A percentile compares a stretch with the other conserved stretches of the same genome.
phyloP scores from a whole-genome alignment of 2,329 filamentous ascomycete species.

The Pseudodiploospora longispora region DNA sequence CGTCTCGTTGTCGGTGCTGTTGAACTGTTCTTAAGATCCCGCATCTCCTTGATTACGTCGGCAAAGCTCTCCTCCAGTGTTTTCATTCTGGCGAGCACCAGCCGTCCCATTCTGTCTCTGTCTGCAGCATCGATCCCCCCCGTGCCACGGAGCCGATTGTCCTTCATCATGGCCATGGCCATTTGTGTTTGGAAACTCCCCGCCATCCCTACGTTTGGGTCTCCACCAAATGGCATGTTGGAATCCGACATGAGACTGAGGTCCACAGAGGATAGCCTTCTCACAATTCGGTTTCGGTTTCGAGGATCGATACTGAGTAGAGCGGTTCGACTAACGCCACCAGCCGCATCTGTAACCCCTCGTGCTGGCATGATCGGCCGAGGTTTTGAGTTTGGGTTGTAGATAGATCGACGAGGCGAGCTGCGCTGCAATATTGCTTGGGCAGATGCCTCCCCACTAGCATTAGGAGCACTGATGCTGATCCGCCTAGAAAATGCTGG shows the following conservation, averaged over 20 bases:
- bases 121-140: slow-evolving; percentile 30
- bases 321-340: slow-evolving; percentile 32
- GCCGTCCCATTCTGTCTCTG: slow-evolving; percentile 65
- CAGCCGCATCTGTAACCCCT: slow-evolving; percentile 23
- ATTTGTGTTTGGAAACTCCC: slow-evolving; percentile 78
- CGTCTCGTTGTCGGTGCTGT: slow-evolving; percentile 40
- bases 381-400: slow-evolving; percentile 40
- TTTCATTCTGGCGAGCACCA: slow-evolving; percentile 86
- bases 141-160: slow-evolving; percentile 41
- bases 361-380: slow-evolving; percentile 43
- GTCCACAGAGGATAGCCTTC: slow-evolving; percentile 56
- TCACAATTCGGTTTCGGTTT: slow-evolving; percentile 27
- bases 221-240: slow-evolving; percentile 41
- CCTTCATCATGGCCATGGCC: slow-evolving; percentile 59
- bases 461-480: slow-evolving; percentile 13
- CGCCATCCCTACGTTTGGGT: slow-evolving; percentile 55
- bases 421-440: slow-evolving; percentile 25
- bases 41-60: slow-evolving; percentile 76
- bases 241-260: slow-evolving; percentile 68
- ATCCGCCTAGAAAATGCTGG: slow-evolving; percentile 21
- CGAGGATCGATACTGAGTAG: slow-evolving; percentile 44
- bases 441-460: slow-evolving; percentile 27
- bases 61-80: slow-evolving; percentile 85
- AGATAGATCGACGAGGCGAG: slow-evolving; percentile 39
- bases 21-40: slow-evolving; percentile 46